Percentiles rank a stretch among this genome's conserved stretches.
phyloP scores from a whole-genome alignment of 257 asterid species.

The Capsicum rhomboideum region DNA sequence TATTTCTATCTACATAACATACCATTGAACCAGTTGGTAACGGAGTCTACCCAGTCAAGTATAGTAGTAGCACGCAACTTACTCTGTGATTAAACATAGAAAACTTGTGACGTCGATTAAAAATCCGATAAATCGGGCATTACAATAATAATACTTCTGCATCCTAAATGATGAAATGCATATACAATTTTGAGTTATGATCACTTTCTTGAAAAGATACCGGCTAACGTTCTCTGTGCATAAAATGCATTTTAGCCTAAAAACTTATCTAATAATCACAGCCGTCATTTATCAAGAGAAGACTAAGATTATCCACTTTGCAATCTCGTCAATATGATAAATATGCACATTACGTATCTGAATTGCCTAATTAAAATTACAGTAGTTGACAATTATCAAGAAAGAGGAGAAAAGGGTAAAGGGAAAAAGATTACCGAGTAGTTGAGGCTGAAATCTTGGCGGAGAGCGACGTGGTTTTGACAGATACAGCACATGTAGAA shows the following conservation, averaged over 20 bases:
- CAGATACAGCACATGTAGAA: not conserved
- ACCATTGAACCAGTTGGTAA: not conserved
- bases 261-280: not conserved
- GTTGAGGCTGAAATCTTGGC: not conserved
- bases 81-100: not conserved
- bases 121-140: too few relatives aligned
- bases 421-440: not conserved
- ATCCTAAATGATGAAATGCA: not conserved
- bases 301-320: not conserved
- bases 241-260: too few relatives aligned
- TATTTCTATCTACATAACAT: not conserved
- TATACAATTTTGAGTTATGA: not conserved
- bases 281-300: not conserved
- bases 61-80: too few relatives aligned
- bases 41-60: not conserved
- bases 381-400: not conserved
- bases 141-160: not conserved
- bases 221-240: too few relatives aligned
- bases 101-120: not conserved
- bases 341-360: too few relatives aligned
- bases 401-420: not conserved
- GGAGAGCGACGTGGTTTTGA: not conserved
- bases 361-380: too few relatives aligned
- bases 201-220: too few relatives aligned
- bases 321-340: too few relatives aligned